Percentiles rank a stretch among this genome's conserved stretches.
Conservation (phyloP, 2,329 filamentous ascomycete genomes). For the Claviceps lovelessii region DNA sequence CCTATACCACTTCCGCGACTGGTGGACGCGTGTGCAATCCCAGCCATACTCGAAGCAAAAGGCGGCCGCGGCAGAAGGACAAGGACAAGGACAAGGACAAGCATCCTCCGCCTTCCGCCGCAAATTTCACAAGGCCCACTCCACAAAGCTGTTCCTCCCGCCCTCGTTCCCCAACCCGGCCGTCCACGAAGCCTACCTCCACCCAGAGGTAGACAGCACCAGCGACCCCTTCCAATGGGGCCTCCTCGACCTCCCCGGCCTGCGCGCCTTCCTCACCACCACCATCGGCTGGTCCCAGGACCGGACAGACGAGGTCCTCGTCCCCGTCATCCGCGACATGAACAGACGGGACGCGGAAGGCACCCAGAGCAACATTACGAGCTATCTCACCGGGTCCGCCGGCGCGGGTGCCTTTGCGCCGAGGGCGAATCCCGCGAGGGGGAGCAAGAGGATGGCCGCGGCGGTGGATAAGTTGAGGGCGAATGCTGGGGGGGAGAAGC, state of each 20-base stretch:
- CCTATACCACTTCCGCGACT: slow-evolving; percentile 66
- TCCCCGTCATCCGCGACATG: slow-evolving; percentile 92
- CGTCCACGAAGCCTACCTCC: slow-evolving; percentile 70
- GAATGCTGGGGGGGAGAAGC: slow-evolving; percentile 7
- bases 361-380: slow-evolving; percentile 92
- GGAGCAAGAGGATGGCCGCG: slow-evolving; percentile 60
- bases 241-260: slow-evolving; percentile 75
- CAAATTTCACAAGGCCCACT: slow-evolving; percentile 71
- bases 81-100: background rate
- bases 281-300: slow-evolving; percentile 91
- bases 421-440: slow-evolving; percentile 43
- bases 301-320: slow-evolving; percentile 84
- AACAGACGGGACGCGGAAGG: slow-evolving; percentile 77
- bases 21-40: slow-evolving; percentile 71
- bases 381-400: slow-evolving; percentile 66
- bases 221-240: slow-evolving; percentile 85
- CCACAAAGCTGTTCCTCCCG: slow-evolving; percentile 74
- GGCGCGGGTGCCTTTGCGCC: slow-evolving; percentile 52
- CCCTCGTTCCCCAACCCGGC: slow-evolving; percentile 61
- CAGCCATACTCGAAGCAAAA: slow-evolving; percentile 31
- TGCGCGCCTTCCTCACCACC: slow-evolving; percentile 72
- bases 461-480: slow-evolving; percentile 53
- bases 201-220: slow-evolving; percentile 72
- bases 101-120: slow-evolving; percentile 51
- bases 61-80: background rate